Conservation (phyloP, 106 monocot species). For the Hemerocallis citrina region DNA sequence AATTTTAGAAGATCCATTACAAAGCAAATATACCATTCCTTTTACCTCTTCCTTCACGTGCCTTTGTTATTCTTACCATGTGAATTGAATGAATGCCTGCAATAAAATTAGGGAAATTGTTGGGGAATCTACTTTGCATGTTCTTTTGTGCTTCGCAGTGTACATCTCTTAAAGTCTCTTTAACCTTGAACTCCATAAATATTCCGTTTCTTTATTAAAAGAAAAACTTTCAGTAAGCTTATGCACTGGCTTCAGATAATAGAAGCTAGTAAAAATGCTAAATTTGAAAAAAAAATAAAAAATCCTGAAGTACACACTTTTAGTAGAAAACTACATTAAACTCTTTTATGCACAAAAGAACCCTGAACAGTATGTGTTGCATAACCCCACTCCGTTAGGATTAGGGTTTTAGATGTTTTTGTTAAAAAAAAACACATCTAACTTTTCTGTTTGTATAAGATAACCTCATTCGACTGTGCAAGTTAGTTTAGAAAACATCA, state of each 20-base stretch:
- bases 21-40: not conserved
- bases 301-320: not conserved
- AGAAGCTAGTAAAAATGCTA: not conserved
- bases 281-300: not conserved
- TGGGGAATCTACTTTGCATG: not conserved
- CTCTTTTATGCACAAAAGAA: not conserved
- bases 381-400: too few species aligned
- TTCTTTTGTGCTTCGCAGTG: not conserved
- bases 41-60: conserved; percentile 4
- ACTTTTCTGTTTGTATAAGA: too few species aligned
- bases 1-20: not conserved
- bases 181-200: not conserved
- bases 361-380: not conserved
- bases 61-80: not conserved
- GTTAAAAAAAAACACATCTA: too few species aligned
- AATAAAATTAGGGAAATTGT: not conserved
- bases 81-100: not conserved
- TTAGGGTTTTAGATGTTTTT: too few species aligned
- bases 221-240: not conserved
- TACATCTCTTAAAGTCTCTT: not conserved
- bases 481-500: too few species aligned
- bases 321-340: not conserved
- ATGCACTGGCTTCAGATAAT: not conserved
- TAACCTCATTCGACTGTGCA: too few species aligned
- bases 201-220: not conserved